Evolutionary conservation across 345 rosid genomes (phyloP).

Genomic region (Salix brachista): DNA sequence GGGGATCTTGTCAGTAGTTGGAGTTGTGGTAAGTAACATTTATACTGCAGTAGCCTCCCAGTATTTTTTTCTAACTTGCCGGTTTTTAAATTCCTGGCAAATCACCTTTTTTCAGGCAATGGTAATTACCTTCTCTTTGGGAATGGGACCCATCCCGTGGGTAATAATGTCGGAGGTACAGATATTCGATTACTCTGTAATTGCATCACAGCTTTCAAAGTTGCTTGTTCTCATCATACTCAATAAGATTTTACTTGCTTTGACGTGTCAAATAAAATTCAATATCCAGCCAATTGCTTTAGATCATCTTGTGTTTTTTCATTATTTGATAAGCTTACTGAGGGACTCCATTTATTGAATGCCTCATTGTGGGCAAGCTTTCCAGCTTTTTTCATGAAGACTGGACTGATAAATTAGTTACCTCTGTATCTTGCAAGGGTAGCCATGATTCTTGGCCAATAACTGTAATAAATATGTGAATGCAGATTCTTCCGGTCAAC

Average conservation of each 20-base stretch:
- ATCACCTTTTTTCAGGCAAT: constrained; percentile 47
- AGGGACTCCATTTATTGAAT: background rate
- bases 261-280: background rate
- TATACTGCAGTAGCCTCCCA: background rate
- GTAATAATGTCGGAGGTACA: constrained; percentile 96
- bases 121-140: constrained; percentile 77
- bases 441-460: background rate
- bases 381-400: background rate
- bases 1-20: constrained; percentile 73
- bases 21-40: constrained; percentile 75
- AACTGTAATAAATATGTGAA: background rate
- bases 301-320: too few relatives aligned
- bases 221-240: too few relatives aligned
- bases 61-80: constrained; percentile 11
- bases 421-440: background rate
- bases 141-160: constrained; percentile 98
- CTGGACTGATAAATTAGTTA: background rate
- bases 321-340: background rate
- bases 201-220: background rate
- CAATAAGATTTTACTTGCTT: background rate
- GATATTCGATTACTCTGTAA: background rate
- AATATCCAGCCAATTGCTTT: background rate
- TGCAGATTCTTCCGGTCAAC: constrained; percentile 88
- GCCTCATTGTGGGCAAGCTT: background rate
- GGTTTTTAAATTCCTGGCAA: background rate